Base-by-base conservation (phyloP, 1,284 basidiomycete species). In the Ganoderma lucidum region DNA sequence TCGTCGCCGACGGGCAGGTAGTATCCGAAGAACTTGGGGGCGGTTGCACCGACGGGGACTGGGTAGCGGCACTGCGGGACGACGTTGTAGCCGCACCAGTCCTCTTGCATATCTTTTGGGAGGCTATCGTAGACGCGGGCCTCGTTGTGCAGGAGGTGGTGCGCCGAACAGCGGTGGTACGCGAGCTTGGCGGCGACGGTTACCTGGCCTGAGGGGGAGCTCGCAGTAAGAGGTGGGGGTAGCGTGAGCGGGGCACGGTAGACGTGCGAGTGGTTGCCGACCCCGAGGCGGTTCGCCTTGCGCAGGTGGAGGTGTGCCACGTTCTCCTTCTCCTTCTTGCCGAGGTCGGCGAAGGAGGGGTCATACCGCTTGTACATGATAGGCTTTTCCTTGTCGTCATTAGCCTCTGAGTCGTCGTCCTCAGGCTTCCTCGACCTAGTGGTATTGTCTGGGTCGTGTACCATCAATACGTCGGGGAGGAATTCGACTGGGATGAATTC, bases 1-100 rank as follows among this genome's bases (percentile, higher is more conserved):
- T 70, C 59, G 39, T 39, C 37, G 14, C 14, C 30, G 45, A 58
- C 15, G 1, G 83, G 82, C 10, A 79, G 73, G 74, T 88, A 88
- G 75, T 84, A 86, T 1, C 87, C 87, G 73, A 85, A 88, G 75
- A 83, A 88, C 75, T 87, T 86, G 8, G 88, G 87, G 5, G 86
- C 83, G 55, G 87, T 70, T 0, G 87, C 80, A 6, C 81, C 80
- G 8, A 83, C 78, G 10, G 86, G 86, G 0, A 83, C 81, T 0
- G 86, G 86, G 60, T 83, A 78, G 44, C 78, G 78, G 56, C 84
- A 41, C 4, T 84, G 85, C 15, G 74, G 71, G 6, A 84, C 72
- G 62, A 85, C 63, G 70, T 86, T 85, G 70, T 80, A 84, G 2
- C 86, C 85, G 68, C 77, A 84, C 81, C 82, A 86, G 66, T 87